These are phyloP conservation scores for Pyrrhoderma noxium DNA, from an alignment of 1,284 basidiomycete species.

Conservation along the genomic window DNA sequence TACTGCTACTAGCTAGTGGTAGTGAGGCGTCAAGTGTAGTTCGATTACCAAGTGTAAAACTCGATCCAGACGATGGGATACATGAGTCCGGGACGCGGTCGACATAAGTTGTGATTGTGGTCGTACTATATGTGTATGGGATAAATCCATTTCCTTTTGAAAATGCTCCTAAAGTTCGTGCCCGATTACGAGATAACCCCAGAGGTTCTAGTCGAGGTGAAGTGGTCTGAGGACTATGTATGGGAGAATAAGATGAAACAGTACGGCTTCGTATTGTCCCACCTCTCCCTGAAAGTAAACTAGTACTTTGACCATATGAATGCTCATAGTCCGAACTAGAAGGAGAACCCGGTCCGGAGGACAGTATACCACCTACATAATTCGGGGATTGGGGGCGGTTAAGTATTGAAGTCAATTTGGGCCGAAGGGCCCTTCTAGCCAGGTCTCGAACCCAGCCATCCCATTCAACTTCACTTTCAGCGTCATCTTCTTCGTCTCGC, in stretches of 20 bases:
- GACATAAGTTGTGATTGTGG: conserved; percentile 16
- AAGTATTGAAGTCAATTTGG: not conserved
- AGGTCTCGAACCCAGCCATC: conserved; percentile 49
- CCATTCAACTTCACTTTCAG: conserved; percentile 53
- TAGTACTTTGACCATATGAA: too few species aligned
- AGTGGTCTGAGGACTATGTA: not conserved
- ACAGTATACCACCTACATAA: too few species aligned
- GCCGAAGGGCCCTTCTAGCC: conserved; percentile 31
- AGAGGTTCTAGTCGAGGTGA: too few species aligned
- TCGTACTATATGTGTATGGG: conserved; percentile 1
- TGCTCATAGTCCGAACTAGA: too few species aligned
- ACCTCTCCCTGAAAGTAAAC: not conserved
- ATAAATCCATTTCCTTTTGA: conserved; percentile 3
- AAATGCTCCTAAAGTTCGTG: conserved; percentile 10
- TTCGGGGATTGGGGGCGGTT: too few species aligned
- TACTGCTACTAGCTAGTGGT: not conserved
- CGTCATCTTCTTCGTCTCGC: conserved; percentile 32
- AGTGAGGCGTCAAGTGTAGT: not conserved
- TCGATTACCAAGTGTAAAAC: too few species aligned
- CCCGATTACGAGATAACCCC: not conserved
- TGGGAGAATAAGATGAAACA: conserved; percentile 9
- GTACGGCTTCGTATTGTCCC: conserved; percentile 9
- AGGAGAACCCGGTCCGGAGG: too few species aligned
- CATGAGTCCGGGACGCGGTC: conserved; percentile 15
- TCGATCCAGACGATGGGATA: not conserved